Percentiles rank a stretch among this genome's conserved stretches.
Conservation (phyloP, 306 rosid species). For the Hippophae tibetana region DNA sequence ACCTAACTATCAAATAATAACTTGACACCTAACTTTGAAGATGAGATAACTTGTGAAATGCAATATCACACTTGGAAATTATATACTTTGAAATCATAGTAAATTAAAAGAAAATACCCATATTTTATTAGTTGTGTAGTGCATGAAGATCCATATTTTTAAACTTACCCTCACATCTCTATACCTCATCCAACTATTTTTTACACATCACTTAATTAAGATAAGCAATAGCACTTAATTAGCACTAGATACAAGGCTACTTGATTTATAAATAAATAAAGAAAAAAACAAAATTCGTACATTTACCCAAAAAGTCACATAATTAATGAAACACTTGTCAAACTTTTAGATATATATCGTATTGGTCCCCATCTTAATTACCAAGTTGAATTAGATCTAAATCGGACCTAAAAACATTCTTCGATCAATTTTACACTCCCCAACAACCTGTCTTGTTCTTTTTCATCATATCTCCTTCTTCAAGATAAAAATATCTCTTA, state of each 20-base stretch:
- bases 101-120: too few species aligned
- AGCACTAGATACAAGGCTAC: slow-evolving; percentile 24
- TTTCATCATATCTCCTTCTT: slow-evolving; percentile 21
- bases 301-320: not conserved
- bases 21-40: too few species aligned
- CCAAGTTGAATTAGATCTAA: slow-evolving; percentile 16
- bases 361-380: slow-evolving; percentile 39
- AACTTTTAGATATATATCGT: slow-evolving; percentile 12
- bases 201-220: too few species aligned
- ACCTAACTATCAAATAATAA: too few species aligned
- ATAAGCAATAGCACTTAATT: not conserved
- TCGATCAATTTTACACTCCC: slow-evolving; percentile 17
- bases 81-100: too few species aligned
- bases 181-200: too few species aligned
- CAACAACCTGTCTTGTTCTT: slow-evolving; percentile 17
- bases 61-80: too few species aligned
- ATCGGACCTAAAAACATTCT: slow-evolving; percentile 37
- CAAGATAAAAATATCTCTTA: slow-evolving; percentile 14
- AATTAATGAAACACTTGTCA: slow-evolving; percentile 28
- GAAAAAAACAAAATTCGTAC: not conserved
- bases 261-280: not conserved
- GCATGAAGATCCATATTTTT: too few species aligned
- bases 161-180: too few species aligned
- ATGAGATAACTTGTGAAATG: too few species aligned
- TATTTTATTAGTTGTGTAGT: too few species aligned